Conservation (phyloP, 2,329 filamentous ascomycete species). For the Fusarium sp. region DNA sequence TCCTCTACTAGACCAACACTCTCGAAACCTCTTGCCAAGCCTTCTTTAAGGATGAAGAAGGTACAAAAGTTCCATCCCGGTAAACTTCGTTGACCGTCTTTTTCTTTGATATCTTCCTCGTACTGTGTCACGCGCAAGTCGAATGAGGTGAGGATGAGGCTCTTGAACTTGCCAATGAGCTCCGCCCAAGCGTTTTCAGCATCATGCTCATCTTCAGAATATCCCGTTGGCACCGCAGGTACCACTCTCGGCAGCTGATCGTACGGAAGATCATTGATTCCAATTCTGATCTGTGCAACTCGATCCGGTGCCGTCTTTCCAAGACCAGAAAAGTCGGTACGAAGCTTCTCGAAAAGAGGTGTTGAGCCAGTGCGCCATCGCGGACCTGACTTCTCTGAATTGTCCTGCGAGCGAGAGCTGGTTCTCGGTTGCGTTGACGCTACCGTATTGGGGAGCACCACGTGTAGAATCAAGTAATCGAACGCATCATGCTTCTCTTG, state of each 20-base stretch:
- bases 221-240: slow-evolving; percentile 70
- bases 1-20: slow-evolving; percentile 96
- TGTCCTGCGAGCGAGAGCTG: slow-evolving; percentile 63
- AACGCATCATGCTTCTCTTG: slow-evolving; percentile 96
- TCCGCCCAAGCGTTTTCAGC: slow-evolving; percentile 85
- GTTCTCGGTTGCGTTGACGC: slow-evolving; percentile 81
- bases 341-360: slow-evolving; percentile 88
- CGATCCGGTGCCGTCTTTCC: slow-evolving; percentile 78
- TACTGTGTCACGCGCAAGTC: slow-evolving; percentile 92
- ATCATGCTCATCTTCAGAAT: slow-evolving; percentile 79
- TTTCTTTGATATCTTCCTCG: slow-evolving; percentile 96
- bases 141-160: slow-evolving; percentile 87
- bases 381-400: slow-evolving; percentile 75
- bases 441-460: slow-evolving; percentile 86
- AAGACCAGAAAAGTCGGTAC: slow-evolving; percentile 85
- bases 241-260: slow-evolving; percentile 71
- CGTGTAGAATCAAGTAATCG: slow-evolving; percentile 94
- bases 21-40: slow-evolving; percentile 91
- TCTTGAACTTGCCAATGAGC: slow-evolving; percentile 86
- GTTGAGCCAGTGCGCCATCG: slow-evolving; percentile 83
- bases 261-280: slow-evolving; percentile 74
- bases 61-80: slow-evolving; percentile 99
- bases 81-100: slow-evolving; percentile 84
- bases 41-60: slow-evolving; percentile 98
- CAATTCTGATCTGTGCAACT: slow-evolving; percentile 85